Conservation (phyloP, 257 asterid genomes). For the Plantago major region DNA sequence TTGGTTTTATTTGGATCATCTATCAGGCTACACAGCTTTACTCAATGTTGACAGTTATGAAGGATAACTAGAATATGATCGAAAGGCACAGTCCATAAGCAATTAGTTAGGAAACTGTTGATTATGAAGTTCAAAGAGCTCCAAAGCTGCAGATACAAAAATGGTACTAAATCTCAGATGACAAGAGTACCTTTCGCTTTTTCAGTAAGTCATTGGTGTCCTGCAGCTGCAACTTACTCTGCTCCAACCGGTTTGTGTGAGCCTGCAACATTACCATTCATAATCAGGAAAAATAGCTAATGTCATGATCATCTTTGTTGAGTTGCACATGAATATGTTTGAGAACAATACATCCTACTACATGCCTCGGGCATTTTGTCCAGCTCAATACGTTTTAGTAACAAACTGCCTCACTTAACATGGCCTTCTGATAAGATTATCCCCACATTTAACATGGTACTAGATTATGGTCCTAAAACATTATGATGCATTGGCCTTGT, state of each 20-base stretch:
- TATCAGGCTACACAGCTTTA: neutral
- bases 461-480: no score
- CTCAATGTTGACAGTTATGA: neutral
- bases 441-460: no score
- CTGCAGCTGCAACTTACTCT: slow-evolving; percentile 23
- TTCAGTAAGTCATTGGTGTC: slow-evolving; percentile 26
- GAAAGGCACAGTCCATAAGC: neutral
- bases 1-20: neutral
- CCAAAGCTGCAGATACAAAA: neutral
- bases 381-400: neutral
- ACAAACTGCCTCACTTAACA: no score
- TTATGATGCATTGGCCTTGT: no score
- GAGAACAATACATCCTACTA: neutral
- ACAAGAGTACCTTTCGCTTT: slow-evolving; percentile 31
- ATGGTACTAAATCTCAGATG: neutral
- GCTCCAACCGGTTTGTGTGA: slow-evolving; percentile 34
- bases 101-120: neutral
- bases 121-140: neutral
- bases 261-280: slow-evolving; percentile 25
- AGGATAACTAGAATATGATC: neutral
- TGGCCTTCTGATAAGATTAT: no score
- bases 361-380: neutral
- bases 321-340: neutral
- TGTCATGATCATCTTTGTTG: neutral
- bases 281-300: neutral